Base-by-base conservation (phyloP, 345 rosid species). In the Balakata baccata region DNA sequence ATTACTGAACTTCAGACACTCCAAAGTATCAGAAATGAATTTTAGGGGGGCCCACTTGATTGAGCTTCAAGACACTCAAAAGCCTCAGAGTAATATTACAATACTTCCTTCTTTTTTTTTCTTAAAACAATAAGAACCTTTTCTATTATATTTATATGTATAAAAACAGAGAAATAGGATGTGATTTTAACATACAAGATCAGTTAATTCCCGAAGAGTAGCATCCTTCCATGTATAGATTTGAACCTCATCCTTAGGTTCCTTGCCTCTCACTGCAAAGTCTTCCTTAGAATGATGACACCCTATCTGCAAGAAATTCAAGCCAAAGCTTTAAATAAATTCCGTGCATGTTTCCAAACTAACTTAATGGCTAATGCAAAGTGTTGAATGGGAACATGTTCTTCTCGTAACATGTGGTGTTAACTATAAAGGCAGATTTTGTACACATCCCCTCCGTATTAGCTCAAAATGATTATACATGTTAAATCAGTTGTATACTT, bases 181-280 rank as follows among this genome's bases (percentile, higher is more conserved):
- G 61, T 46, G 0, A 12, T 34, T 10, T 53, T 20, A 41, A 73
- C 87, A 72, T 78, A 94, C 98, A 87, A 92, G 84, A 74, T 94
- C 98, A 4, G 98, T 92, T 78, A 89, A 75, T 84, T 94, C 94
- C 0, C 94, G 91, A 46, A 94, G 92, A 51, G 85, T 89, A 57
- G 98, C 98, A 86, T 94, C 97, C 79, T 90, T 94, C 97, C 98
- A 94, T 3, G 98, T 92, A 80, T 94, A 94, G 59, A 94, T 92
- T 75, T 90, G 98, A 82, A 92, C 98, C 87, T 92, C 98, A 73
- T 90, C 94, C 74, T 92, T 92, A 50, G 98, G 98, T 66, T 92
- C 98, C 86, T 92, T 92, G 81, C 98, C 97, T 79, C 98, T 89
- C 67, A 87, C 89, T n/a, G 97, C 92, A 87, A 88, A 94, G 45